Base-by-base conservation (phyloP, 805 yeast species). In the Metschnikowia vanudenii region DNA sequence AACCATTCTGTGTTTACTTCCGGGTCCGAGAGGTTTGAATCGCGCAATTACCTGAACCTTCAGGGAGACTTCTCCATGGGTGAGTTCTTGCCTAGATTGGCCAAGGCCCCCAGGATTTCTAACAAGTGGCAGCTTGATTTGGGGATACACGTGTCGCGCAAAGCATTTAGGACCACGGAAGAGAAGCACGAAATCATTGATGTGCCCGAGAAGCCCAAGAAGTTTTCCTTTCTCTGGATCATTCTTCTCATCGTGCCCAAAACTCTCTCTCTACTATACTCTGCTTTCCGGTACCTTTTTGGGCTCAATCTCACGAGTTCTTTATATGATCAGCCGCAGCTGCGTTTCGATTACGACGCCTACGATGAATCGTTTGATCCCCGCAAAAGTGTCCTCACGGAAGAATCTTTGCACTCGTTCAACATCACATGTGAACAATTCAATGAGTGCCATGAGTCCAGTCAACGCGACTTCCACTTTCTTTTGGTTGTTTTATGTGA, bases 241-340 rank as follows among this genome's bases (percentile, higher is more conserved):
- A 58, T 83, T 1, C 54, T 85, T 2, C 61, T 83, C 59, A 50
- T 84, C 6, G 62, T 85, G 10, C 91, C 90, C 11, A 75, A 71
- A 46, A 54, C 81, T 1, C 39, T 80, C 8, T 65, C 79, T 9
- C 43, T 79, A 8, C 56, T 79, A 1, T 57, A 70, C 10, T 71
- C 79, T 1, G 55, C 65, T 3, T 49, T 65, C 37, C 58, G 56
- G 36, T 59, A 54, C 39, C 35, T 68, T 9, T 56, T 65, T 35
- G 65, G 68, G 2, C 38, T 51, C 43, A 37, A 36, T 38, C 37
- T 35, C 24, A 30, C 37, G 5, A 22, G 43, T 4, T 51, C 46
- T 20, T 30, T 54, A 5, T 57, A 60, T 50, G 51, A 52, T 18
- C 55, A 59, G 30, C 66, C 69, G n/a, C 43, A 33, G 2, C 30